These are phyloP conservation scores for Pleurozium schreberi DNA, from an alignment of 225 moss, liverwort and hornwort species.

Conservation along the genomic window DNA sequence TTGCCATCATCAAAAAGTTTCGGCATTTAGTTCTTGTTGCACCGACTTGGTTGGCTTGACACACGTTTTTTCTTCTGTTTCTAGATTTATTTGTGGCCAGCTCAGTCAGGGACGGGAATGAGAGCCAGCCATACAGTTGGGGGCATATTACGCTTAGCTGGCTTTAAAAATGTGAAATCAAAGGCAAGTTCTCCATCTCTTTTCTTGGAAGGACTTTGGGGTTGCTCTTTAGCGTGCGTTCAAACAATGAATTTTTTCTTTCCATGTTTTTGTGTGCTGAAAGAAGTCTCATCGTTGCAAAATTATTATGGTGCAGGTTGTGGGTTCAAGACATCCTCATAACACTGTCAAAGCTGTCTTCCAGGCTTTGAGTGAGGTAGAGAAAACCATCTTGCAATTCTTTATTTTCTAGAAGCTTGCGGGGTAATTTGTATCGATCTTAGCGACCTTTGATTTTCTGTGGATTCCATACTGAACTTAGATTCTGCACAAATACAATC, in stretches of 20 bases:
- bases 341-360: slow-evolving; percentile 97
- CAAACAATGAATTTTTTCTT: neutral
- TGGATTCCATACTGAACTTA: neutral
- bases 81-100: slow-evolving; percentile 93
- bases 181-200: slow-evolving; percentile 33
- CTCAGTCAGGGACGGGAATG: slow-evolving; percentile 76
- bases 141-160: slow-evolving; percentile 82
- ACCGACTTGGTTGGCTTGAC: neutral
- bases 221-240: neutral
- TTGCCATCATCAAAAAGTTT: neutral
- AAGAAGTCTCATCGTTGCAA: neutral
- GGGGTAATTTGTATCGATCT: neutral
- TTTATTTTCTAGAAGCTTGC: neutral
- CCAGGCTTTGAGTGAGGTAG: slow-evolving; percentile 77
- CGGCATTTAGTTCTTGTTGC: neutral
- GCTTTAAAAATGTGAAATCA: slow-evolving; percentile 83
- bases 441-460: neutral
- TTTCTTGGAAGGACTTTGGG: neutral
- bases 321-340: slow-evolving; percentile 88
- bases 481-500: neutral
- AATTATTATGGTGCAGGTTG: slow-evolving; percentile 30
- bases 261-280: neutral
- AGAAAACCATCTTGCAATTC: neutral
- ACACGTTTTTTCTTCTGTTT: neutral
- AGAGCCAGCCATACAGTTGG: slow-evolving; percentile 91